These are phyloP conservation scores for Boletus pseudopeckii DNA, from an alignment of 768 basidiomycete species.

Conservation along the genomic window DNA sequence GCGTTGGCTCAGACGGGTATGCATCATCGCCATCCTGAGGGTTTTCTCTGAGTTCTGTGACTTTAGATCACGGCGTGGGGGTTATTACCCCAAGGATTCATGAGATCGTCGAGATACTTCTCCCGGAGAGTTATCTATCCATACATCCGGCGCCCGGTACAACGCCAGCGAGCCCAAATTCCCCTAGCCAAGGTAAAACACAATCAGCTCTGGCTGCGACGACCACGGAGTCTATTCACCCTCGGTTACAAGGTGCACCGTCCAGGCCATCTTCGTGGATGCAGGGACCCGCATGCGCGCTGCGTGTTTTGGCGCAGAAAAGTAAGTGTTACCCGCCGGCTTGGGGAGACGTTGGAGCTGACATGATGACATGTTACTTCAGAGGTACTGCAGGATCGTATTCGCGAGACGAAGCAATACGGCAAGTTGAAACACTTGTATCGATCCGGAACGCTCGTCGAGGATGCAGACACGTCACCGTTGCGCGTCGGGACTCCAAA, in stretches of 20 bases:
- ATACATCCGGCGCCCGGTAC: no score
- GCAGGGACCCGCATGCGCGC: constrained; percentile 25
- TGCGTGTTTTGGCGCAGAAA: constrained; percentile 18
- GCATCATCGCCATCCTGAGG: not conserved
- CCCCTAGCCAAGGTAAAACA: not conserved
- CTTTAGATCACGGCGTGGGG: constrained; percentile 14
- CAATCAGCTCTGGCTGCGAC: not conserved
- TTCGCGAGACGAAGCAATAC: constrained; percentile 5
- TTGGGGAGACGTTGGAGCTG: not conserved
- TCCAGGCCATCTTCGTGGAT: constrained; percentile 18
- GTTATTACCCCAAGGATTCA: constrained; percentile 2
- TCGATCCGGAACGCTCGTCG: constrained; percentile 13
- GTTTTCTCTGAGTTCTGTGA: not conserved
- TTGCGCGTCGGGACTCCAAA: constrained; percentile 18
- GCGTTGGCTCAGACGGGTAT: constrained; percentile 21
- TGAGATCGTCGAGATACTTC: constrained; percentile 18
- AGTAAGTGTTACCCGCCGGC: not conserved
- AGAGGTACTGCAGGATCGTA: constrained; percentile 10
- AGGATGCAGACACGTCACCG: constrained; percentile 9
- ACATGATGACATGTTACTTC: not conserved
- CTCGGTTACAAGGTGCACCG: not conserved
- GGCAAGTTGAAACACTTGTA: constrained; percentile 15
- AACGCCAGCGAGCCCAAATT: not conserved
- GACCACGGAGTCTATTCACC: not conserved
- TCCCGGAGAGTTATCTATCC: constrained; percentile 7